Evolutionary conservation across 1,284 basidiomycete species (phyloP).

Genomic region (Trametes versicolor): DNA sequence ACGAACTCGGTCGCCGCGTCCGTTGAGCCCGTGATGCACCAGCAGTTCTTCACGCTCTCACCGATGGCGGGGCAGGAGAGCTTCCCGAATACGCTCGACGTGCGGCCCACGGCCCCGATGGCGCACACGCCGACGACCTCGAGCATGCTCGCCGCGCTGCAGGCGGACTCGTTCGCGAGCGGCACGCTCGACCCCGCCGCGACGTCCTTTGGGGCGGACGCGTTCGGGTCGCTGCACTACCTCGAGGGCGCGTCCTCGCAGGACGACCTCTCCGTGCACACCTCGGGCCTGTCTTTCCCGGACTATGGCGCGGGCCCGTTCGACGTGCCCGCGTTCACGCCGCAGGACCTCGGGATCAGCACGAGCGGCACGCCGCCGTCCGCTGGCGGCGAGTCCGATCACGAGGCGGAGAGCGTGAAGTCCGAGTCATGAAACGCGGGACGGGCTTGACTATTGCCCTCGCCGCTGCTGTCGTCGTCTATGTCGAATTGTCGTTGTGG

Average conservation of each 20-base stretch:
- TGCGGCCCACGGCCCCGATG: slow-evolving; percentile 61
- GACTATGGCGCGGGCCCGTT: slow-evolving; percentile 73
- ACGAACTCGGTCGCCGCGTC: slow-evolving; percentile 90
- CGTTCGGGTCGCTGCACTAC: slow-evolving; percentile 74
- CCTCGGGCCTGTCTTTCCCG: slow-evolving; percentile 65
- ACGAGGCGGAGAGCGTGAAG: slow-evolving; percentile 57
- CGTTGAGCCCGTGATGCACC: slow-evolving; percentile 88
- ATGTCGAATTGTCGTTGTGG: background rate
- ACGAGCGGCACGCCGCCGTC: slow-evolving; percentile 56
- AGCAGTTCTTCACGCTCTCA: slow-evolving; percentile 82
- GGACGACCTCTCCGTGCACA: slow-evolving; percentile 62
- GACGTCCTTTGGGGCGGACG: slow-evolving; percentile 69
- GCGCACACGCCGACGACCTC: slow-evolving; percentile 84
- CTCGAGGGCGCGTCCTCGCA: slow-evolving; percentile 74
- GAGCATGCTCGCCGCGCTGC: slow-evolving; percentile 86
- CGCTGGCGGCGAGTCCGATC: slow-evolving; percentile 64
- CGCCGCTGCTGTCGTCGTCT: slow-evolving; percentile 14
- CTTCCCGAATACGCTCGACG: slow-evolving; percentile 65
- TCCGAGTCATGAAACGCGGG: slow-evolving; percentile 47
- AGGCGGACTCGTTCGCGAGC: slow-evolving; percentile 73
- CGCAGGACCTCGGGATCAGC: slow-evolving; percentile 71
- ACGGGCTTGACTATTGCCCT: background rate
- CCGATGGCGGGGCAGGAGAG: slow-evolving; percentile 84
- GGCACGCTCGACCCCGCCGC: slow-evolving; percentile 69
- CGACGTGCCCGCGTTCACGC: slow-evolving; percentile 70